Evolutionary conservation across 108 stramenopile species (phyloP).

Genomic region (Aurantiochytrium sp.): DNA sequence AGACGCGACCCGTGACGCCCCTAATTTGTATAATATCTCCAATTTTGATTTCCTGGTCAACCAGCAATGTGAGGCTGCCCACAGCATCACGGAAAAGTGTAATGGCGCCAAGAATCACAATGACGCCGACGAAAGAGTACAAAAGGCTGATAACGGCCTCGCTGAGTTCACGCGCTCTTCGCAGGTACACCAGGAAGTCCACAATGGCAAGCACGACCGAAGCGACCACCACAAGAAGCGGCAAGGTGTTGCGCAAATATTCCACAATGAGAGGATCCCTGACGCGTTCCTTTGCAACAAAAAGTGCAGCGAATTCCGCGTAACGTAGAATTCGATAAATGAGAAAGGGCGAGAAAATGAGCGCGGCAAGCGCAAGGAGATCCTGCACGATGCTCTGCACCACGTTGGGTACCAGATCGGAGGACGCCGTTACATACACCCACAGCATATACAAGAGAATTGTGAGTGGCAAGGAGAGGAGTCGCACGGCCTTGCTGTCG

Average conservation of each 20-base stretch:
- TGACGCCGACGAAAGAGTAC: neutral
- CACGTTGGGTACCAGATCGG: neutral
- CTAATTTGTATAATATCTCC: neutral
- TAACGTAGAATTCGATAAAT: neutral
- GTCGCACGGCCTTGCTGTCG: neutral
- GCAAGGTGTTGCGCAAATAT: neutral
- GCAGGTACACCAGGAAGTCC: neutral
- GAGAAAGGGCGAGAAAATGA: neutral
- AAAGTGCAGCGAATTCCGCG: neutral
- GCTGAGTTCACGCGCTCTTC: neutral
- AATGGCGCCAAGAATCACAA: neutral
- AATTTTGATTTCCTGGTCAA: neutral
- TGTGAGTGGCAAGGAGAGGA: neutral
- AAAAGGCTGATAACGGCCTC: neutral
- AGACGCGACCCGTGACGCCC: neutral
- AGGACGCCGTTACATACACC: neutral
- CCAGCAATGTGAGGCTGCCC: neutral
- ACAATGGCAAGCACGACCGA: neutral
- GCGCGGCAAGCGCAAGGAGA: neutral
- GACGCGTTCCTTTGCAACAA: neutral
- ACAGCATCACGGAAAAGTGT: neutral
- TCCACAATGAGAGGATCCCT: neutral
- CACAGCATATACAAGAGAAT: neutral
- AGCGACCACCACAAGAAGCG: neutral
- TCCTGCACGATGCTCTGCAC: neutral